These are phyloP conservation scores for Murraya koenigii DNA, from an alignment of 345 rosid species.

Conservation along the genomic window DNA sequence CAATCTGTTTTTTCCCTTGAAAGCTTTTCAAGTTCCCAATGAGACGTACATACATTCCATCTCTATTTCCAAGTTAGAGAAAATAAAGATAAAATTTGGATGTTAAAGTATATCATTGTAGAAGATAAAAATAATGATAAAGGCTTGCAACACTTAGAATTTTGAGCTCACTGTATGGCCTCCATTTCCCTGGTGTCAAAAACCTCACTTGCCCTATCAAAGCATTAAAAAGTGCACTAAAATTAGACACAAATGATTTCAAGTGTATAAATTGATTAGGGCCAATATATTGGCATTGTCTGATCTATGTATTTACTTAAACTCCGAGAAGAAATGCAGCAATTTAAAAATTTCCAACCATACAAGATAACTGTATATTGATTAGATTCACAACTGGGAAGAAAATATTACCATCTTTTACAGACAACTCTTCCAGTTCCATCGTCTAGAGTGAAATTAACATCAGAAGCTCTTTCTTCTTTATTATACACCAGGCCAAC, in stretches of 20 bases:
- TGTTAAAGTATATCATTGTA: neutral
- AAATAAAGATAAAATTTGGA: neutral
- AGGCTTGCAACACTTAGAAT: neutral
- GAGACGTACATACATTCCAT: conserved; percentile 71
- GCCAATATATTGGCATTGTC: neutral
- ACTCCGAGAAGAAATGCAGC: neutral
- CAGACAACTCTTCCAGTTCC: conserved; percentile 84
- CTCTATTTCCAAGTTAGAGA: conserved; percentile 35
- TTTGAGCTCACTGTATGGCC: conserved; percentile 45
- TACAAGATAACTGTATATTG: neutral
- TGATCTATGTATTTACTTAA: neutral
- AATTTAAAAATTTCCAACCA: neutral
- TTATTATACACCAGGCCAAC: conserved; percentile 73
- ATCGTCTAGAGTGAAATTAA: conserved; percentile 68
- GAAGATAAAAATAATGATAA: neutral
- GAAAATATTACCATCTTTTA: conserved; percentile 64
- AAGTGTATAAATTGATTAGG: neutral
- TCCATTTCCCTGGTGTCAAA: conserved; percentile 71
- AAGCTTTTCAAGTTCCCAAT: conserved; percentile 75
- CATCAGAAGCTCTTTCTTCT: conserved; percentile 56
- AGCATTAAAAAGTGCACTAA: neutral
- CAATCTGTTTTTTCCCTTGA: conserved; percentile 62
- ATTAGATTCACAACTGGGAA: neutral
- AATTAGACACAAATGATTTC: neutral
- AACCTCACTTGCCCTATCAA: conserved; percentile 67